A percentile compares a stretch with the other conserved stretches of the same genome.
phyloP scores from a whole-genome alignment of 768 basidiomycete species.

The Suillus placidus region DNA sequence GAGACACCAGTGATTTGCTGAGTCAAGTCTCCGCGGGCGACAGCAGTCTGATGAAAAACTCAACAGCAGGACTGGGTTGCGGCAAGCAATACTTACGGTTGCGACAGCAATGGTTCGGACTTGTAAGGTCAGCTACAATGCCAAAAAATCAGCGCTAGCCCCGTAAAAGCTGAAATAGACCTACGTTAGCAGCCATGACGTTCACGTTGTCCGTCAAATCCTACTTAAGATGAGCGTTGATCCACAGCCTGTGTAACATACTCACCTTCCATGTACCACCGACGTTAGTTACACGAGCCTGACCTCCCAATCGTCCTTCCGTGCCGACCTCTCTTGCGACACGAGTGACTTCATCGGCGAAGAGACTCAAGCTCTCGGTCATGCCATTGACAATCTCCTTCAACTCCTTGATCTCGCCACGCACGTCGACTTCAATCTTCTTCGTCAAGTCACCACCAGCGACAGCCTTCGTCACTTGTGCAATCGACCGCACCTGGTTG shows the following conservation, averaged over 20 bases:
- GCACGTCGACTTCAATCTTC: conserved; percentile 89
- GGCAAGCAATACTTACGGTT: conserved; percentile 56
- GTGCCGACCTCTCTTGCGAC: conserved; percentile 98
- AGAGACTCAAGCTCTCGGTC: conserved; percentile 85
- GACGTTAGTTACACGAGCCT: conserved; percentile 91
- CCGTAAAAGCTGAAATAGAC: conserved; percentile 28
- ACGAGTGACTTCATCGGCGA: conserved; percentile 81
- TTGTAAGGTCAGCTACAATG: conserved; percentile 81
- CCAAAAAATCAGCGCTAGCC: background rate
- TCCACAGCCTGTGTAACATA: background rate
- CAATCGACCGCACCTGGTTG: conserved; percentile 87
- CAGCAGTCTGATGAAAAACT: conserved; percentile 63
- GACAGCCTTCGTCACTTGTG: conserved; percentile 93
- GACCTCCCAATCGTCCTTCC: conserved; percentile 92
- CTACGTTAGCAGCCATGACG: conserved; percentile 89
- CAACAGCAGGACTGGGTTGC: background rate
- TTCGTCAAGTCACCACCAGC: conserved; percentile 91
- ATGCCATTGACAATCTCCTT: conserved; percentile 95
- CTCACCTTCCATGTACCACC: conserved; percentile 91
- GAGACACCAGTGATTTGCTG: conserved; percentile 92
- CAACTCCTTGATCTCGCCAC: conserved; percentile 88
- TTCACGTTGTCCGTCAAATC: conserved; percentile 96
- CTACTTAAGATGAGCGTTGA: conserved; percentile 27
- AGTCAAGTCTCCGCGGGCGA: conserved; percentile 91
- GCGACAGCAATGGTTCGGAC: conserved; percentile 92